phyloP scores from a whole-genome alignment of 129 eudicot species.

The Flaveria brownii region DNA sequence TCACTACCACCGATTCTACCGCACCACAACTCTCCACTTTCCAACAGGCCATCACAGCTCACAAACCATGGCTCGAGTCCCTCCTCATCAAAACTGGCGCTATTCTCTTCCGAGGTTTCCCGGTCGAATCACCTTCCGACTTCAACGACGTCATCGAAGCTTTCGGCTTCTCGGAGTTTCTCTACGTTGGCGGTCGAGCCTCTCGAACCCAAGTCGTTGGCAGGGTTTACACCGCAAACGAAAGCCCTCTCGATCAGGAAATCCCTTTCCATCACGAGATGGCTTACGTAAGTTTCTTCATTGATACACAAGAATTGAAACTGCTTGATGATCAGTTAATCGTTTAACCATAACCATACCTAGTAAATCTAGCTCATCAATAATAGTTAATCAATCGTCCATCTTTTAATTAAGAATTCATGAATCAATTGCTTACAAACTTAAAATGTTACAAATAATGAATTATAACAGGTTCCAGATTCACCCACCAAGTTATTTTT shows the following conservation, averaged over 20 bases:
- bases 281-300: constrained; percentile 56
- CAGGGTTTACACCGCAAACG: constrained; percentile 84
- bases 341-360: background rate
- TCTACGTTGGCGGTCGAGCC: constrained; percentile 85
- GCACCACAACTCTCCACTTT: background rate
- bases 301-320: too few relatives aligned
- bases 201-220: constrained; percentile 67
- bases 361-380: too few relatives aligned
- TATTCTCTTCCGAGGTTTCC: constrained; percentile 62
- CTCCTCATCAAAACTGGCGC: constrained; percentile 56
- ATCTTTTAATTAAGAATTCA: too few relatives aligned
- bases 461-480: constrained; percentile 46
- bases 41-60: constrained; percentile 42
- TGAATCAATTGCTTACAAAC: too few relatives aligned
- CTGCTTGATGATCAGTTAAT: background rate
- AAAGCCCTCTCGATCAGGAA: constrained; percentile 68
- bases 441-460: too few relatives aligned
- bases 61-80: constrained; percentile 55
- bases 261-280: constrained; percentile 87
- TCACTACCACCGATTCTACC: background rate
- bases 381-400: too few relatives aligned
- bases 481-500: constrained; percentile 71
- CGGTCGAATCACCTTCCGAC: constrained; percentile 46
- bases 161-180: constrained; percentile 65
- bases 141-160: constrained; percentile 81